Conservation (phyloP, 2,329 filamentous ascomycete genomes). For the Penicillium sp. region DNA sequence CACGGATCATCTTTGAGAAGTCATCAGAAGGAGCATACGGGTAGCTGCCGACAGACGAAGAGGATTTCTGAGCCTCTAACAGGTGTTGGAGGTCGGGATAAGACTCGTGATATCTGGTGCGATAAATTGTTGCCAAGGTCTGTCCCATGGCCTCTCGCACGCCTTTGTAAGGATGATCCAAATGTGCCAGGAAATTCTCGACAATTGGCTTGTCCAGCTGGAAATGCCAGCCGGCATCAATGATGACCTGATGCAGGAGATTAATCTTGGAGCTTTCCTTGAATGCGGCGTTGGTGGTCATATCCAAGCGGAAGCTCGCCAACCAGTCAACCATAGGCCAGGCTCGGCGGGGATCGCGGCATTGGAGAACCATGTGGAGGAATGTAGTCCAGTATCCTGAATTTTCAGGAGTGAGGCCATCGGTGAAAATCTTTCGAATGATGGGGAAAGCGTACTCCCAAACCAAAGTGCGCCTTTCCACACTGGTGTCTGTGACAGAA, state of each 20-base stretch:
- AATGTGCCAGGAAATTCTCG: conserved; percentile 82
- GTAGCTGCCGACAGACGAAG: conserved; percentile 78
- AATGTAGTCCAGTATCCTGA: conserved; percentile 93
- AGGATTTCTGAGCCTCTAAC: conserved; percentile 72
- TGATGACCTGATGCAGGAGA: conserved; percentile 81
- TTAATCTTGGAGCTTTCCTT: conserved; percentile 98
- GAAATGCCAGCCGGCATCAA: conserved; percentile 94
- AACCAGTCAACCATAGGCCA: conserved; percentile 84
- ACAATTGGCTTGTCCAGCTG: conserved; percentile 84
- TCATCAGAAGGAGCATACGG: conserved; percentile 78
- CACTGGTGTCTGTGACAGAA: conserved; percentile 74
- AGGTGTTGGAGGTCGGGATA: conserved; percentile 76
- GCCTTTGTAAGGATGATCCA: conserved; percentile 97
- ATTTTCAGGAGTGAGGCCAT: conserved; percentile 92
- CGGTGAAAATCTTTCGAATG: conserved; percentile 80
- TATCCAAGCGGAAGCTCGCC: conserved; percentile 82
- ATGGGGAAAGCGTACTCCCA: conserved; percentile 93
- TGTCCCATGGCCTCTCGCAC: conserved; percentile 93
- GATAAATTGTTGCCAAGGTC: conserved; percentile 82
- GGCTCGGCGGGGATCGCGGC: conserved; percentile 82
- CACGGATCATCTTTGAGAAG: conserved; percentile 68
- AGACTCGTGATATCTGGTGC: conserved; percentile 90
- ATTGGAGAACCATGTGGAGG: conserved; percentile 81
- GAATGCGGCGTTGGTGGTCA: conserved; percentile 94
- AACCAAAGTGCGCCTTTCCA: conserved; percentile 69